These are phyloP conservation scores for Dendrocalamus latiflorus DNA, from an alignment of 202 grass and related monocot species.

Conservation along the genomic window DNA sequence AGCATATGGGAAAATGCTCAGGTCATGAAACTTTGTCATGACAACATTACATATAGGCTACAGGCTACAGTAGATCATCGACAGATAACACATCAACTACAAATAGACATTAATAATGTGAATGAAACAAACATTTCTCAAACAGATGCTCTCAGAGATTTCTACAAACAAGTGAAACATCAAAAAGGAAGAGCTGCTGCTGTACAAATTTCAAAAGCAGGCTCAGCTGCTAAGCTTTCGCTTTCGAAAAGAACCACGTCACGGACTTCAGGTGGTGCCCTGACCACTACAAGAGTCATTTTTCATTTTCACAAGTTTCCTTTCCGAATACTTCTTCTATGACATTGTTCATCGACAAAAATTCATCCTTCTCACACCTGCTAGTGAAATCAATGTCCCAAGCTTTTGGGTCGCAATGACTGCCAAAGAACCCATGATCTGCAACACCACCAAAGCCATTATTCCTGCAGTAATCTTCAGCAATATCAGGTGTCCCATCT, in stretches of 20 bases:
- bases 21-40: neutral
- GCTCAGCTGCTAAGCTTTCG: neutral
- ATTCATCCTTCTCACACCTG: conserved; percentile 43
- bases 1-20: conserved; percentile 29
- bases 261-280: conserved; percentile 10
- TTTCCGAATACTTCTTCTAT: conserved; percentile 84
- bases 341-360: conserved; percentile 65
- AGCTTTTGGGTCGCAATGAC: conserved; percentile 38
- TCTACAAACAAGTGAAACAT: neutral
- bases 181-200: conserved; percentile 11
- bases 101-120: conserved; percentile 22
- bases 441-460: conserved; percentile 17
- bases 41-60: conserved; percentile 9
- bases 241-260: neutral
- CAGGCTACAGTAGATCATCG: conserved; percentile 28
- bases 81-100: conserved; percentile 2
- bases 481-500: conserved; percentile 20
- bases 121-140: conserved; percentile 5
- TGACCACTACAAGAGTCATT: conserved; percentile 19
- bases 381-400: conserved; percentile 51
- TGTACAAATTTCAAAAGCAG: conserved; percentile 37
- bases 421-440: conserved; percentile 41
- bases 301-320: conserved; percentile 35
- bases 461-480: conserved; percentile 21
- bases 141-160: conserved; percentile 12